A percentile compares a stretch with the other conserved stretches of the same genome.
Conservation (phyloP, 352 stramenopile genomes). For the Globisporangium alternatum region DNA sequence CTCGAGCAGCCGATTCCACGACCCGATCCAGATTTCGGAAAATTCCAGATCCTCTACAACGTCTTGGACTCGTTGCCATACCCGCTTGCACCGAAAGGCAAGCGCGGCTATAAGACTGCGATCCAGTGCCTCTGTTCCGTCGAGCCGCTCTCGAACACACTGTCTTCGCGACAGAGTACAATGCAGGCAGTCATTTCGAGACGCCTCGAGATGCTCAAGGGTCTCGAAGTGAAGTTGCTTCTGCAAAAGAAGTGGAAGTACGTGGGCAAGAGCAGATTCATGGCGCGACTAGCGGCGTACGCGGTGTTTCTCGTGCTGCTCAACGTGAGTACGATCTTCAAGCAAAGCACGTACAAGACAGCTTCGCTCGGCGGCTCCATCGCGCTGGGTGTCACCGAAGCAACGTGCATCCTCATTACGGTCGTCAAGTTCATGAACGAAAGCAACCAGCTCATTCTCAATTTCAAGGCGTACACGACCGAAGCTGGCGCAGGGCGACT, state of each 20-base stretch:
- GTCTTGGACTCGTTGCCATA: slow-evolving; percentile 22
- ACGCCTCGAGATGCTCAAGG: slow-evolving; percentile 54
- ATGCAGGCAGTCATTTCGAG: slow-evolving; percentile 31
- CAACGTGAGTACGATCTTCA: slow-evolving; percentile 45
- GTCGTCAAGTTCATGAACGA: slow-evolving; percentile 55
- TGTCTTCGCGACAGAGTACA: slow-evolving; percentile 21
- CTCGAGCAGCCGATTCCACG: slow-evolving; percentile 46
- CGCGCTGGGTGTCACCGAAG: slow-evolving; percentile 32
- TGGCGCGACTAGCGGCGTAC: slow-evolving; percentile 36
- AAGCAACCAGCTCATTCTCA: slow-evolving; percentile 42
- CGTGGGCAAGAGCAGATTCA: slow-evolving; percentile 43
- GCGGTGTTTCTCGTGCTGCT: slow-evolving; percentile 37
- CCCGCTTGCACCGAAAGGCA: slow-evolving; percentile 34
- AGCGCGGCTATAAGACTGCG: slow-evolving; percentile 35
- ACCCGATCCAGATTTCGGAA: slow-evolving; percentile 17
- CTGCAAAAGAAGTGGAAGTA: slow-evolving; percentile 70
- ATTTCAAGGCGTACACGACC: slow-evolving; percentile 35
- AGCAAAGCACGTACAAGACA: slow-evolving; percentile 32
- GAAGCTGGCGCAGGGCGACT: slow-evolving; percentile 43
- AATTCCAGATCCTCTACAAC: slow-evolving; percentile 25
- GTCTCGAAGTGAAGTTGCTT: slow-evolving; percentile 46
- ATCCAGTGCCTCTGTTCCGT: slow-evolving; percentile 60
- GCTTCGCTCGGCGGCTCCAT: slow-evolving; percentile 14
- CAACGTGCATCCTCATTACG: slow-evolving; percentile 25
- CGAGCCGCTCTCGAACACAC: slow-evolving; percentile 39